Evolutionary conservation across 2,329 filamentous ascomycete genomes (phyloP).

Genomic region (Epichloe baconii): DNA sequence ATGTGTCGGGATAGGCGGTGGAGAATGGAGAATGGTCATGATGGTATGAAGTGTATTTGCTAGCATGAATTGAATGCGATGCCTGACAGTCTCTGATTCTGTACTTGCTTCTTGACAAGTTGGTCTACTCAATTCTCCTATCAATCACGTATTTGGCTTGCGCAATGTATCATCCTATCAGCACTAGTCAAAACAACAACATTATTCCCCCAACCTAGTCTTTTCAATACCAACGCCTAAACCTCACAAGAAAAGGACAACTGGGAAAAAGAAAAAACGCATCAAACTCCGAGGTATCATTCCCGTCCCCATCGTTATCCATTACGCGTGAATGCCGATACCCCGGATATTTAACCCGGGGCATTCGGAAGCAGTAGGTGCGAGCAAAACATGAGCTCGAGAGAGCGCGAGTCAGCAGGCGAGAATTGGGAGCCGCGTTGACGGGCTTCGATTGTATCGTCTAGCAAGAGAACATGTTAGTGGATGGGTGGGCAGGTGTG

Average conservation of each 20-base stretch:
- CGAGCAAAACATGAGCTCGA: conserved; percentile 37
- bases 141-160: no score
- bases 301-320: conserved; percentile 17
- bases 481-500: no score
- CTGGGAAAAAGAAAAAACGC: background rate
- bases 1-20: conserved; percentile 12
- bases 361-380: conserved; percentile 30
- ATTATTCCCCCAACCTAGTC: no score
- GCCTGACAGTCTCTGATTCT: background rate
- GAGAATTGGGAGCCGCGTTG: conserved; percentile 40
- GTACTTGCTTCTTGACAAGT: no score
- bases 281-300: conserved; percentile 13
- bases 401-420: conserved; percentile 34
- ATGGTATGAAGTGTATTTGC: background rate
- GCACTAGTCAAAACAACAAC: no score
- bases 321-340: conserved; percentile 9
- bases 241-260: background rate
- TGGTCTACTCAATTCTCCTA: no score
- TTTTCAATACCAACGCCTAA: background rate
- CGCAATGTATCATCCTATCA: no score
- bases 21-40: background rate
- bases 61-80: background rate
- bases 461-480: conserved; percentile 9
- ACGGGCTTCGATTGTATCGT: conserved; percentile 26
- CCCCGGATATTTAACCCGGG: conserved; percentile 1